phyloP scores from a whole-genome alignment of 2,329 filamentous ascomycete species.

The Colletotrichum horii region DNA sequence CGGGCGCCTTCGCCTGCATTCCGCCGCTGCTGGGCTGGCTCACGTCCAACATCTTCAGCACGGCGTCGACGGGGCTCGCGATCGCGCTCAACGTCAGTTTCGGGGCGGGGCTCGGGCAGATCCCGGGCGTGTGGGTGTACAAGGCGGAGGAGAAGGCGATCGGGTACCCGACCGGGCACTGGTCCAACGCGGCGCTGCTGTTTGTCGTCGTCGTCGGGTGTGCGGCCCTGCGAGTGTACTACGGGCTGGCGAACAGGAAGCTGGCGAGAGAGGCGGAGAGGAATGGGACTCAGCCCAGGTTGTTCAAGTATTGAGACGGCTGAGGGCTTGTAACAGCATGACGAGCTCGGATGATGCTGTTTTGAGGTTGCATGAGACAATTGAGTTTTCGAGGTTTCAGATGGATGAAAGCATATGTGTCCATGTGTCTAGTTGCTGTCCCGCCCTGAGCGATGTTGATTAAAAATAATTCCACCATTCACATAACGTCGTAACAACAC shows the following conservation, averaged over 20 bases:
- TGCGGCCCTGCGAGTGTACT: conserved; percentile 59
- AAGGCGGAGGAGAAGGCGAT: conserved; percentile 62
- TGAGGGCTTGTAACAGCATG: neutral
- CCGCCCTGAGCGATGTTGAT: neutral
- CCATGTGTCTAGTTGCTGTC: neutral
- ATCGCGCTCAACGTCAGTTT: conserved; percentile 74
- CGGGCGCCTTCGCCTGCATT: conserved; percentile 72
- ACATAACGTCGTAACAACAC: neutral
- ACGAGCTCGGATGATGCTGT: neutral
- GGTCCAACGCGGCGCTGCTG: conserved; percentile 66
- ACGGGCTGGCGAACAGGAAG: conserved; percentile 51
- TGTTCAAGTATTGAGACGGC: conserved; percentile 44
- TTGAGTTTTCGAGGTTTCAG: neutral
- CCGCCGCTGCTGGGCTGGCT: conserved; percentile 76
- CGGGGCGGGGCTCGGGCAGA: conserved; percentile 71
- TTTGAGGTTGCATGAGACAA: neutral
- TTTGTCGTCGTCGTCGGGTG: conserved; percentile 63
- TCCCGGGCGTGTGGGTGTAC: conserved; percentile 77
- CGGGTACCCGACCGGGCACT: conserved; percentile 75
- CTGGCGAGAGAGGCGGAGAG: conserved; percentile 34
- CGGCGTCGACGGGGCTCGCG: conserved; percentile 69
- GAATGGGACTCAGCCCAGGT: conserved; percentile 36
- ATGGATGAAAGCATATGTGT: neutral
- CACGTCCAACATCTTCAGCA: conserved; percentile 70
- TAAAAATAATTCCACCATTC: neutral